Percentiles rank a stretch among this genome's conserved stretches.
Conservation (phyloP, 257 asterid genomes). For the Capsicum pubescens region DNA sequence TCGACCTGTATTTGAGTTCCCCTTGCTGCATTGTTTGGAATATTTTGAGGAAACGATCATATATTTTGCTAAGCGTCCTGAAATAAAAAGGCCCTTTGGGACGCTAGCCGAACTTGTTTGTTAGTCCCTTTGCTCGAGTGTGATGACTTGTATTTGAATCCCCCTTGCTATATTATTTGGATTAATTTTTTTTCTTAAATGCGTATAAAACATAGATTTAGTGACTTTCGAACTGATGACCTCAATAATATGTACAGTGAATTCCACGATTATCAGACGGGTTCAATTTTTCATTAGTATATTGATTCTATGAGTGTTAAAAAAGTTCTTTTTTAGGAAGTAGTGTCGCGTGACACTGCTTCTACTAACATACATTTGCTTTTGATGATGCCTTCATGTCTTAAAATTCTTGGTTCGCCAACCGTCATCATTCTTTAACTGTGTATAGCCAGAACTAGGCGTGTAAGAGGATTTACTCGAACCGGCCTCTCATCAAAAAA, state of each 20-base stretch:
- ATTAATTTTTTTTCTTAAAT: too few species aligned
- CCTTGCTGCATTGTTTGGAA: too few species aligned
- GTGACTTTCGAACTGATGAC: too few species aligned
- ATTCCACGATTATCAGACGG: background rate
- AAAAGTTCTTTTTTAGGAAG: background rate
- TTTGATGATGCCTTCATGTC: background rate
- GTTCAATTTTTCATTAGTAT: background rate
- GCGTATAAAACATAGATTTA: too few species aligned
- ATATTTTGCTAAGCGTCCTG: too few species aligned
- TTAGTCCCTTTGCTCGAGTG: too few species aligned
- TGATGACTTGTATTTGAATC: too few species aligned
- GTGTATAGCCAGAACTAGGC: background rate
- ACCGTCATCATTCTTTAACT: background rate
- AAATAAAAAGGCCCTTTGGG: too few species aligned
- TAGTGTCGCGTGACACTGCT: background rate
- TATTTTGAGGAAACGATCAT: too few species aligned
- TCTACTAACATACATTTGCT: background rate
- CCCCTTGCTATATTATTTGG: too few species aligned
- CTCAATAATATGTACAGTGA: background rate
- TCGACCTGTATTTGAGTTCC: too few species aligned
- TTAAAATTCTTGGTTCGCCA: background rate
- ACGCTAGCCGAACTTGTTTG: too few species aligned
- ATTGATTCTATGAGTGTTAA: background rate
- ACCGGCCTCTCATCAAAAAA: background rate
- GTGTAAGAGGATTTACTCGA: background rate